These are phyloP conservation scores for Globisporangium cystogenes DNA, from an alignment of 352 stramenopile species.

Conservation along the genomic window DNA sequence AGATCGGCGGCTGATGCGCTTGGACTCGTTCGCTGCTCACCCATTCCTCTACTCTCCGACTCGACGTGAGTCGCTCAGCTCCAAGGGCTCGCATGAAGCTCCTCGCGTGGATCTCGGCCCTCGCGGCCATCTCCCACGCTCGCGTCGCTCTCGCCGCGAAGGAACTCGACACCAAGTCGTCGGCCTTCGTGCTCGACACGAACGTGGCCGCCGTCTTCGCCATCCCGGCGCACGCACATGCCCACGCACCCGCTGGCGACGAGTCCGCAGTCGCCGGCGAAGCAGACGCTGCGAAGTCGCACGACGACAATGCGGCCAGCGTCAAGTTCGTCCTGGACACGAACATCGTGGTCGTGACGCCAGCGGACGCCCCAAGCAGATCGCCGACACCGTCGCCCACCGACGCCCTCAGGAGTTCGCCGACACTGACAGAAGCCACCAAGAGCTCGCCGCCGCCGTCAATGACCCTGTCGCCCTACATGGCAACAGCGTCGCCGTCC, in stretches of 20 bases:
- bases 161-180: neutral
- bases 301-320: no score
- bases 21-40: no score
- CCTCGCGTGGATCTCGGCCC: neutral
- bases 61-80: no score
- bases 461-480: neutral
- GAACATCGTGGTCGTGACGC: neutral
- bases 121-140: neutral
- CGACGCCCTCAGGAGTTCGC: neutral
- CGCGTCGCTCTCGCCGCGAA: neutral
- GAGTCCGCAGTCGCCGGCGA: neutral
- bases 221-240: neutral
- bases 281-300: neutral
- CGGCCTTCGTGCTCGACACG: neutral
- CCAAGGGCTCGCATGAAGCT: no score
- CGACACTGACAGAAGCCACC: neutral
- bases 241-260: neutral
- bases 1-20: neutral
- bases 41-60: no score
- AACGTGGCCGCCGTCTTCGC: slow-evolving; percentile 1
- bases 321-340: neutral
- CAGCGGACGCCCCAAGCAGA: neutral
- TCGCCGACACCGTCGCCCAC: neutral
- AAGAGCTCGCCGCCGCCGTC: neutral
- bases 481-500: neutral